Base-by-base conservation (phyloP, 192 early-diverging fungal genomes). In the Coemansia aciculifera region DNA sequence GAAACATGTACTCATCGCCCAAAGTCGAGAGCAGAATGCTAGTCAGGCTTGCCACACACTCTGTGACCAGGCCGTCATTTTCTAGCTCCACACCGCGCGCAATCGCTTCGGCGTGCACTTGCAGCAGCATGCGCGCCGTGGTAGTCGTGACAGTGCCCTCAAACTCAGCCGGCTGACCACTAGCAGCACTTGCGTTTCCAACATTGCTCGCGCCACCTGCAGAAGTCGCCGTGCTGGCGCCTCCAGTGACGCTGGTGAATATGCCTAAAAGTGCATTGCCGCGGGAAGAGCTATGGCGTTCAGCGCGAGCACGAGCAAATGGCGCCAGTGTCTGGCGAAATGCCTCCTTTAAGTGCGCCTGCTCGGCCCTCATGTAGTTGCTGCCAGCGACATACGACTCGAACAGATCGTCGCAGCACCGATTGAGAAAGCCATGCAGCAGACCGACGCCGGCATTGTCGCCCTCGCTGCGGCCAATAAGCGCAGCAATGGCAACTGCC, bases 351-450 rank as follows among this genome's bases (percentile, higher is more conserved):
- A 98, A 68, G 39, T 90, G 92, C 11, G 83, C 69, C 36, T 86
- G 77, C 77, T 98, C 96, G 27, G 87, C 87, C 7, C 88, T 85
- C 51, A 97, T 83, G 72, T 97, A 98, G 67, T 92, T 91, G 64
- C 92, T 87, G 15, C 90, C 93, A 46, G 95, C 92, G 17, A 91
- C 91, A 74, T 95, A 97, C 38, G 97, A 92, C 31, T 97, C 93
- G 80, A 95, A 98, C 59, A 98, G 86, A 68, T 98, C 97, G 60
- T 95, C 93, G 77, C 95, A 90, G 71, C 90, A 95, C 37, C 95
- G 91, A 67, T 95, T 90, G 54, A 97, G 69, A 24, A 90, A 90
- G 27, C 87, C 86, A 12, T 87, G 83, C n/a, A 94, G 77, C 7
- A 90, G 78, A 49, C 87, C 75, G 17, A 77, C 74, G 32, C 69